These are phyloP conservation scores for Fusarium odoratissimum DNA, from an alignment of 2,329 filamentous ascomycete genomes.

Conservation along the genomic window DNA sequence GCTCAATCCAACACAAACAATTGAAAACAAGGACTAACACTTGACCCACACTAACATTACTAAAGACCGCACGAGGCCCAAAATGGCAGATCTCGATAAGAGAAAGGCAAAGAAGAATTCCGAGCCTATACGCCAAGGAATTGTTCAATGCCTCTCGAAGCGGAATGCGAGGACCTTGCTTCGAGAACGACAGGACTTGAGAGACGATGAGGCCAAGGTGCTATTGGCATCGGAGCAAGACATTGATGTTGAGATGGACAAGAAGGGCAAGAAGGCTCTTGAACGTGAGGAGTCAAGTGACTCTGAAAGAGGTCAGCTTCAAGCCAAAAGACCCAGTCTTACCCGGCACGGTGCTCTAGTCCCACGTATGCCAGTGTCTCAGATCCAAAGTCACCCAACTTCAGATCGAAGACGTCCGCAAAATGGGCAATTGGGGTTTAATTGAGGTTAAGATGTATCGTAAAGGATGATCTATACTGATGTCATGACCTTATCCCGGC, in stretches of 20 bases:
- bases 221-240: not conserved
- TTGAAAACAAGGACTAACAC: accelerated
- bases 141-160: not conserved
- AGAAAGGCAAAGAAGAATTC: too few species aligned
- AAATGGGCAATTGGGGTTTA: too few species aligned
- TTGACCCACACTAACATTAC: accelerated
- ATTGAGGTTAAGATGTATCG: too few species aligned
- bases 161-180: accelerated
- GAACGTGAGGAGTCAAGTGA: accelerated
- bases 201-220: accelerated
- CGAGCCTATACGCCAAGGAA: not conserved
- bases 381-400: too few species aligned
- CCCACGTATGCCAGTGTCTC: not conserved
- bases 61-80: accelerated
- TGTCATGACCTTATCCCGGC: too few species aligned
- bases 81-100: not conserved
- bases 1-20: too few species aligned
- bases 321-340: accelerated
- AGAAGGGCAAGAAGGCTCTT: too few species aligned
- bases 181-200: accelerated
- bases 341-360: accelerated
- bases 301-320: too few species aligned
- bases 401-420: not conserved
- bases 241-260: not conserved
- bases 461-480: too few species aligned